Evolutionary conservation across 345 rosid genomes (phyloP), one percentile per base, ranked within the genome.

Genomic region (Erysimum cheiranthoides): DNA sequence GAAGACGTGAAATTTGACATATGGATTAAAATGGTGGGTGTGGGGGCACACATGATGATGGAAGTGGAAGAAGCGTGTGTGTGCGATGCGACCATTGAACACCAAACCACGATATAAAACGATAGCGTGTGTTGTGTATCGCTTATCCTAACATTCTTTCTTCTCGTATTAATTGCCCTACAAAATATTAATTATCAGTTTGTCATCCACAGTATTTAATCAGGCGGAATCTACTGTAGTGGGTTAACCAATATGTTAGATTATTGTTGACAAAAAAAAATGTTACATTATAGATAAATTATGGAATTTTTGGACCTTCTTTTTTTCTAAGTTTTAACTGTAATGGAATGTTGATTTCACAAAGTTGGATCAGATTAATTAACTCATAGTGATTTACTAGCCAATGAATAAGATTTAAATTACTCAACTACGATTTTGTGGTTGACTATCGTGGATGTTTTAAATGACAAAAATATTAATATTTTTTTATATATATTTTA

Each of bases 61-160:
- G 57, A 61, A 75, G 61, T 60, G 49, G 56, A 57, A 31, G 53
- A 75, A 68, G 69, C 54, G 36, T 68, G 79, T 75, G 30, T 13
- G 68, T 13, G 79, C 45, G 50, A 74, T 75, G 62, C 43, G 73
- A 75, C 68, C 68, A 67, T 30, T 38, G 61, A 36, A 49, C 73
- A 58, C 78, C 78, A 39, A 74, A 74, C 27, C 68, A 39, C 51
- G 73, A 74, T n/a, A 57, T 74, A 16, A 21, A 17, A 27, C 40
- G 47, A 60, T 40, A 68, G 31, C 16, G 62, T 39, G 3, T 58
- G 28, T 35, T 2, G 66, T 68, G 52, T 34, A 34, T 34, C 36
- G 36, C 71, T 65, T 64, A 73, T 53, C 77, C 61, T 73, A 51
- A 38, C 61, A 38, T 50, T 36, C 0, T 38, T 61, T 61, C 32